Conservation (phyloP, 345 rosid genomes). For the Combretum micranthum region DNA sequence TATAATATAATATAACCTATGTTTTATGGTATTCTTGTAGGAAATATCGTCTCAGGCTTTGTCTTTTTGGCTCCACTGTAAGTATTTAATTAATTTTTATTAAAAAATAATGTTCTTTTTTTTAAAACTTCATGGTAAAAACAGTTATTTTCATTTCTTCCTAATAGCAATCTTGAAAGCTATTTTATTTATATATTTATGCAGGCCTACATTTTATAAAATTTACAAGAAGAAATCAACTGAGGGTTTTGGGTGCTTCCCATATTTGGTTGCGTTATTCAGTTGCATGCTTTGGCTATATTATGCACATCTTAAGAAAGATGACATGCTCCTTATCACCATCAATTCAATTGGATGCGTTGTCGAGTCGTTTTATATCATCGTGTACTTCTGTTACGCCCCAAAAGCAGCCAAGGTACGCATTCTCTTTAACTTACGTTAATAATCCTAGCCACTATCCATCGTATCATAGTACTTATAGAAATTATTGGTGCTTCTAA, state of each 20-base stretch:
- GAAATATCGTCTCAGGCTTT: slow-evolving; percentile 60
- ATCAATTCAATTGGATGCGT: slow-evolving; percentile 78
- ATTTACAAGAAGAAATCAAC: slow-evolving; percentile 68
- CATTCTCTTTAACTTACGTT: no score
- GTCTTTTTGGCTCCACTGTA: slow-evolving; percentile 87
- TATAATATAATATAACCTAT: not conserved
- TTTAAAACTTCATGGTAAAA: not conserved
- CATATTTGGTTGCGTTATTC: slow-evolving; percentile 78
- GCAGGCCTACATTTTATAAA: slow-evolving; percentile 74
- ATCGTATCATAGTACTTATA: no score
- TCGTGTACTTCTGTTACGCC: slow-evolving; percentile 55
- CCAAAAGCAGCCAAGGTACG: slow-evolving; percentile 41
- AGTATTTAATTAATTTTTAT: slow-evolving; percentile 19
- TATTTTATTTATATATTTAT: not conserved
- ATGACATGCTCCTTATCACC: slow-evolving; percentile 68
- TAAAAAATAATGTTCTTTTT: no score
- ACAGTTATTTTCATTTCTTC: no score
- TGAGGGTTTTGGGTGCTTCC: slow-evolving; percentile 69
- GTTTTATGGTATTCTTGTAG: slow-evolving; percentile 21
- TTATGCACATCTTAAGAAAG: slow-evolving; percentile 57
- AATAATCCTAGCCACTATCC: no score
- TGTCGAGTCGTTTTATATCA: slow-evolving; percentile 58
- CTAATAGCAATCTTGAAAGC: not conserved
- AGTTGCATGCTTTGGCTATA: slow-evolving; percentile 92
- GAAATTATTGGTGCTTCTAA: no score